Evolutionary conservation across 2,329 filamentous ascomycete species (phyloP).

Genomic region (Alternaria longipes): DNA sequence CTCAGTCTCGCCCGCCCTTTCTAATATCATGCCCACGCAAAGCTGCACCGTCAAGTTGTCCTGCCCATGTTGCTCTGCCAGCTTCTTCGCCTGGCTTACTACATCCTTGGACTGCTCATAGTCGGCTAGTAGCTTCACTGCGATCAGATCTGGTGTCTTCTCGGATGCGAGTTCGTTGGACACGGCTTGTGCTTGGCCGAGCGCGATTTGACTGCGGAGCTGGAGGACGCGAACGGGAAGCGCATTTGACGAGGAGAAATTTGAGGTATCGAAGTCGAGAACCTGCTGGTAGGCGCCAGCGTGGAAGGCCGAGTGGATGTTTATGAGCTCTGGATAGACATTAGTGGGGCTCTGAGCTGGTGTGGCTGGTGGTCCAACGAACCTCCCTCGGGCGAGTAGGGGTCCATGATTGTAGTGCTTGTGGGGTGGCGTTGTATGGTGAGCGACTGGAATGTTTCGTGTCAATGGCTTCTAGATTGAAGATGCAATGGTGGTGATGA

Average conservation of each 20-base stretch:
- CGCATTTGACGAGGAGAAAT: conserved; percentile 80
- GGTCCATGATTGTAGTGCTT: conserved; percentile 55
- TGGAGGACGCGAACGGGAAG: conserved; percentile 79
- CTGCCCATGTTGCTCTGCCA: conserved; percentile 73
- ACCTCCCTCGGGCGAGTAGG: conserved; percentile 71
- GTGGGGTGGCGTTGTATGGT: background rate
- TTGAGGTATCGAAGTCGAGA: conserved; percentile 82
- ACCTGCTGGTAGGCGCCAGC: conserved; percentile 87
- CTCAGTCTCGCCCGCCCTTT: conserved; percentile 81
- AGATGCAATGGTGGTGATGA: conserved; percentile 32
- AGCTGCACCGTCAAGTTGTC: conserved; percentile 81
- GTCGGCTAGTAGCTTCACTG: conserved; percentile 79
- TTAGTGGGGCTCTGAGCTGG: conserved; percentile 22
- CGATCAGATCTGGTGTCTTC: conserved; percentile 74
- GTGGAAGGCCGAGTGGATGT: conserved; percentile 73
- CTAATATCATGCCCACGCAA: conserved; percentile 80
- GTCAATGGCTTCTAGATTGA: conserved; percentile 15
- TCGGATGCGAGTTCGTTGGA: conserved; percentile 72
- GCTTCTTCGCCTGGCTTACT: conserved; percentile 70
- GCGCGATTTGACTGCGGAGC: conserved; percentile 82
- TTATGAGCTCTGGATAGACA: conserved; percentile 65
- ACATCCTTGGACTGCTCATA: conserved; percentile 56
- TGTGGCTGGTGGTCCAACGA: conserved; percentile 28
- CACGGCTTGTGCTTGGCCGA: conserved; percentile 79
- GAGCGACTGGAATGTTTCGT: conserved; percentile 8